Base-by-base conservation (phyloP, 257 asterid species). In the Capsicum baccatum region DNA sequence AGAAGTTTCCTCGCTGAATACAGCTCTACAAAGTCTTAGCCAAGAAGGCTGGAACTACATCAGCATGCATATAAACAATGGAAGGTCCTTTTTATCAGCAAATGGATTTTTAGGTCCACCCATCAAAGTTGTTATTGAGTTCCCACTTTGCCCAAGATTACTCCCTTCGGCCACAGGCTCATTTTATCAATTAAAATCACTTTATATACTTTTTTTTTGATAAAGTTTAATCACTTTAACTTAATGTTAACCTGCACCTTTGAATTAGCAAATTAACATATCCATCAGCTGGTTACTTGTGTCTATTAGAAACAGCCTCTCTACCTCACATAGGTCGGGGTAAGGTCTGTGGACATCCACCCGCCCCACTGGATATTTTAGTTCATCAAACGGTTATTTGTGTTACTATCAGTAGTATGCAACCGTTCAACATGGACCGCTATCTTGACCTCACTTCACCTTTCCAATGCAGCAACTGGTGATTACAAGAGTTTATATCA, bases 21-120 rank as follows among this genome's bases (percentile, higher is more conserved):
- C 21, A 13, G 39, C 21, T 78, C 26, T 78, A 14, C 64, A 15
- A 55, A 54, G 16, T 52, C 81, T 13, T 26, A 33, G 9, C 16
- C 82, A 54, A 26, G 21, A 78, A 76, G 64, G 63, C 19, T 78
- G 63, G 15, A 76, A 26, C 81, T 76, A 26, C 64, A 21, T n/a
- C 64, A 78, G 16, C 66, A 54, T 78, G 13, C 64, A 33, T 15
- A 26, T 26, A 15, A 8, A 26, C 82, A 78, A 21, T 78, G 66
- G 59, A 78, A 78, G 9, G 1, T 26, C 60, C 62, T 52, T 52
- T 3, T 68, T 44, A 73, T 73, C 59, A 44, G 35, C 80, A 19
- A 3, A 76, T 76, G 81, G 47, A 52, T 76, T 76, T 33, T 52
- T 76, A 50, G 39, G 39, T 50, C 19, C 66, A 5, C 26, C 48